Conservation (phyloP, 2,329 filamentous ascomycete species). For the Aspergillus ustus region DNA sequence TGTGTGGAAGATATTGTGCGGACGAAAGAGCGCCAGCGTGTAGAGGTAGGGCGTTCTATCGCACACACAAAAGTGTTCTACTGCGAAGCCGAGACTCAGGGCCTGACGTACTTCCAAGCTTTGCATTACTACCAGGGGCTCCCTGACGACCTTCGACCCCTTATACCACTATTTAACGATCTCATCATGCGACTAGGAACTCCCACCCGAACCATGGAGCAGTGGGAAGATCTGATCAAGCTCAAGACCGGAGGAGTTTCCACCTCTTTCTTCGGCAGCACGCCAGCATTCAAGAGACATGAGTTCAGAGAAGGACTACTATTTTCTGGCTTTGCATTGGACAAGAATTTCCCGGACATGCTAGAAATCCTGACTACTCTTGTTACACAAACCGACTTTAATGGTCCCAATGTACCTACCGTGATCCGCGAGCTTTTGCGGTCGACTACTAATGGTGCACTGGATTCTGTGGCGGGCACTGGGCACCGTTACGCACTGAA, state of each 20-base stretch:
- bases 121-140: conserved; percentile 79
- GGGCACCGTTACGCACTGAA: conserved; percentile 86
- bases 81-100: conserved; percentile 92
- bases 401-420: conserved; percentile 76
- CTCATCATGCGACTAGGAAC: conserved; percentile 93
- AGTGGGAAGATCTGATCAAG: conserved; percentile 94
- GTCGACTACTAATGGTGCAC: conserved; percentile 82
- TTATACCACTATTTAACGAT: conserved; percentile 90
- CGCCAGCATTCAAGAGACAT: conserved; percentile 72
- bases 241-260: conserved; percentile 91
- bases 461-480: conserved; percentile 88
- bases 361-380: conserved; percentile 81
- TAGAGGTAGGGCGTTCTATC: too few species aligned
- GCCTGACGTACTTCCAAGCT: conserved; percentile 92
- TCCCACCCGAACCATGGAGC: conserved; percentile 84
- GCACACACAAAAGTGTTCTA: conserved; percentile 62
- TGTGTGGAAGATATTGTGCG: conserved; percentile 88
- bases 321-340: conserved; percentile 84
- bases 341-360: conserved; percentile 89
- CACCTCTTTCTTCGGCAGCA: conserved; percentile 80
- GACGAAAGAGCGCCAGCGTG: conserved; percentile 62
- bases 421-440: conserved; percentile 87
- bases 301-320: conserved; percentile 75
- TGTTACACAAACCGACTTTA: conserved; percentile 87
- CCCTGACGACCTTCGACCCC: conserved; percentile 79